These are phyloP conservation scores for Bothriochloa decipiens DNA, from an alignment of 176 grass and related monocot genomes.

Conservation along the genomic window DNA sequence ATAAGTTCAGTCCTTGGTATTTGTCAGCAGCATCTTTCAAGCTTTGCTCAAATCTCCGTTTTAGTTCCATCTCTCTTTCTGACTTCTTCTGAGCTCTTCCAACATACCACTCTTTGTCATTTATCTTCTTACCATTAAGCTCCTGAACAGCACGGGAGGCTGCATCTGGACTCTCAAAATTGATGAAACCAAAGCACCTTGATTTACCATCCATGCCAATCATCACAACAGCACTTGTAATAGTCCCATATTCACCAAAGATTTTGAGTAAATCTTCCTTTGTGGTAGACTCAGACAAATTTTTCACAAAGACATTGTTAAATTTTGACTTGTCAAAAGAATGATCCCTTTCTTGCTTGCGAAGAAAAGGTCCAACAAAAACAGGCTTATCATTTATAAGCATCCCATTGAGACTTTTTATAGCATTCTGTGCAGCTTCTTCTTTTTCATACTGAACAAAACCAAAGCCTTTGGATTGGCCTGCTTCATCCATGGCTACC, in stretches of 20 bases:
- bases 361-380: conserved; percentile 82
- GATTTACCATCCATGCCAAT: conserved; percentile 73
- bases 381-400: conserved; percentile 87
- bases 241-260: conserved; percentile 73
- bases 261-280: conserved; percentile 65
- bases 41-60: conserved; percentile 76
- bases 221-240: conserved; percentile 90
- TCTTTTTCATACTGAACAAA: conserved; percentile 91
- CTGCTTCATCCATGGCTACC: conserved; percentile 64
- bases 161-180: conserved; percentile 78
- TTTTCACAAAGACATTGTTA: conserved; percentile 93
- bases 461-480: conserved; percentile 89
- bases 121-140: conserved; percentile 84
- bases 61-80: conserved; percentile 82
- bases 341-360: conserved; percentile 83
- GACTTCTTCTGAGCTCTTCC: conserved; percentile 91
- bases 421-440: conserved; percentile 66
- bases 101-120: conserved; percentile 79
- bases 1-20: conserved; percentile 82
- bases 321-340: conserved; percentile 70
- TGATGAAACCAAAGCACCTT: conserved; percentile 85
- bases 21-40: conserved; percentile 82
- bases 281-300: conserved; percentile 77
- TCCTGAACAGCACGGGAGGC: conserved; percentile 70
- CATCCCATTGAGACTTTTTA: conserved; percentile 77